Percentiles rank a stretch among this genome's conserved stretches.
phyloP scores from a whole-genome alignment of 257 asterid species.

The Solanum corneliomulleri region DNA sequence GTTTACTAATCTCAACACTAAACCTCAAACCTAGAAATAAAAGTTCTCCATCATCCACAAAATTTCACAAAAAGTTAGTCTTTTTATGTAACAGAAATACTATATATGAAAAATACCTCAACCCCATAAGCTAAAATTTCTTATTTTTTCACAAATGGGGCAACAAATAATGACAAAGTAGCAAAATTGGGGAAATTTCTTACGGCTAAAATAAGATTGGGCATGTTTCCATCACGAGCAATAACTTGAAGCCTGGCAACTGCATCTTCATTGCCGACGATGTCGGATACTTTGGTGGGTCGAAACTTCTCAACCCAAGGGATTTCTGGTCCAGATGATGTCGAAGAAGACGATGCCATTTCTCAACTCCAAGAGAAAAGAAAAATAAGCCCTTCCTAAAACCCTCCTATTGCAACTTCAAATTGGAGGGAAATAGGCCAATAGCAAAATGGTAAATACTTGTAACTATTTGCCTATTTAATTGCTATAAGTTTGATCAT shows the following conservation, averaged over 20 bases:
- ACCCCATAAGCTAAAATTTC: not conserved
- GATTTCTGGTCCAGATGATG: conserved; percentile 43
- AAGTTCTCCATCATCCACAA: not conserved
- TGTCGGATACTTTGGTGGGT: conserved; percentile 72
- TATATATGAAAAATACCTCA: not conserved
- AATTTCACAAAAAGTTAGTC: not conserved
- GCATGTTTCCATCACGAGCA: conserved; percentile 93
- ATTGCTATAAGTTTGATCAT: fast-evolving
- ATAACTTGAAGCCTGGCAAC: conserved; percentile 86
- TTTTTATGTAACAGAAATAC: not conserved
- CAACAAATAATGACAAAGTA: not conserved
- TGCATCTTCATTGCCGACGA: conserved; percentile 93
- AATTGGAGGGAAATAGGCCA: conserved; percentile 1
- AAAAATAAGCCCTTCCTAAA: not conserved
- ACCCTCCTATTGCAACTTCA: not conserved
- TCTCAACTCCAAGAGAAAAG: not conserved
- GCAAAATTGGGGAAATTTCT: not conserved
- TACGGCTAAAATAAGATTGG: conserved; percentile 81
- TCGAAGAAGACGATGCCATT: conserved; percentile 65
- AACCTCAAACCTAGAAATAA: not conserved
- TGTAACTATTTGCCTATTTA: not conserved
- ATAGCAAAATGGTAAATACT: not conserved
- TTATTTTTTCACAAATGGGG: not conserved
- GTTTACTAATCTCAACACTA: not conserved
- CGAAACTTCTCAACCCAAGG: conserved; percentile 98